Evolutionary conservation across 2,329 filamentous ascomycete genomes (phyloP).

Genomic region (Colletotrichum higginsianum): DNA sequence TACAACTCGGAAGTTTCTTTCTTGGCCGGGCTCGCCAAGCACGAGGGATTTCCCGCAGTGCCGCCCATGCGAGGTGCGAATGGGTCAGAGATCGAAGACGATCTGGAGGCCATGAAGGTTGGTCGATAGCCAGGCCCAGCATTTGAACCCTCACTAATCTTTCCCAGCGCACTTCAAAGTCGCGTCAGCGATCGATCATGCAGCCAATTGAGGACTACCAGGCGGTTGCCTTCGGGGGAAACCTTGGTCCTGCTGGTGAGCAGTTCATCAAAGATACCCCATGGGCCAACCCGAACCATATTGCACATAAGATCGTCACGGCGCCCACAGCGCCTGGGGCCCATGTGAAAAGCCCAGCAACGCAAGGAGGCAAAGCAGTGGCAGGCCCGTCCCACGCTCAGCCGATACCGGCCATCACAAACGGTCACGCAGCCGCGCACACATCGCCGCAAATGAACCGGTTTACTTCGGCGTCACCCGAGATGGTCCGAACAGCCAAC

Average conservation of each 20-base stretch:
- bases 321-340: slow-evolving; percentile 46
- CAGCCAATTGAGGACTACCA: slow-evolving; percentile 64
- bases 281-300: slow-evolving; percentile 92
- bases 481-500: slow-evolving; percentile 40
- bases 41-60: slow-evolving; percentile 96
- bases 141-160: not conserved
- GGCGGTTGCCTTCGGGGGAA: slow-evolving; percentile 62
- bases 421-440: slow-evolving; percentile 29
- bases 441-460: slow-evolving; percentile 26
- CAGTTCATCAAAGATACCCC: slow-evolving; percentile 91
- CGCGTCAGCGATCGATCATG: slow-evolving; percentile 55
- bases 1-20: slow-evolving; percentile 97
- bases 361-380: slow-evolving; percentile 29
- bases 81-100: slow-evolving; percentile 83
- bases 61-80: slow-evolving; percentile 84
- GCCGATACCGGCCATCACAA: slow-evolving; percentile 24
- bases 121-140: not conserved
- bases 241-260: slow-evolving; percentile 80
- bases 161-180: slow-evolving; percentile 36
- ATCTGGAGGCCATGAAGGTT: slow-evolving; percentile 91
- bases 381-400: slow-evolving; percentile 28
- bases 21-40: slow-evolving; percentile 91
- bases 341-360: slow-evolving; percentile 30
- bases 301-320: slow-evolving; percentile 70
- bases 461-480: slow-evolving; percentile 40